These are phyloP conservation scores for Clarkia xantiana DNA, from an alignment of 345 rosid species.

Conservation along the genomic window DNA sequence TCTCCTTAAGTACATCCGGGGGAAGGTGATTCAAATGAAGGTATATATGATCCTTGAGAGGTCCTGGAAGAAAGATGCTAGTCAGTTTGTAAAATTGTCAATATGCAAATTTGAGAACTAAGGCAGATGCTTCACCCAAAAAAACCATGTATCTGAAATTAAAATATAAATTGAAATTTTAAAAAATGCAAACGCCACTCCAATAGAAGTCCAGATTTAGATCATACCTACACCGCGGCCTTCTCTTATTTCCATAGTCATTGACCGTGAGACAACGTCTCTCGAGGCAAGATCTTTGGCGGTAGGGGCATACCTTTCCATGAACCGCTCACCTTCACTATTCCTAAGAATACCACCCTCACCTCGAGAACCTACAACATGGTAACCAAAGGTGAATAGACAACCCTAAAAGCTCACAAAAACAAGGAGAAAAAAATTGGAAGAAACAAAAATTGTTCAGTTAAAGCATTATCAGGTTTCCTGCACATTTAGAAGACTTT, in stretches of 20 bases:
- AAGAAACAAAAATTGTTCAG: too few relatives aligned
- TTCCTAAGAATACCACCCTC: conserved; percentile 99
- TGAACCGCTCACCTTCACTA: conserved; percentile 94
- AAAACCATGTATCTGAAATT: neutral
- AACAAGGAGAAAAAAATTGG: too few relatives aligned
- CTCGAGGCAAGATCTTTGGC: conserved; percentile 99
- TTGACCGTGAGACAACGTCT: conserved; percentile 97
- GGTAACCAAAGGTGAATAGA: conserved; percentile 2
- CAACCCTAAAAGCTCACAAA: conserved; percentile 3
- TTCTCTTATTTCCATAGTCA: conserved; percentile 99
- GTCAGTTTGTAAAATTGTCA: neutral
- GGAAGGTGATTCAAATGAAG: conserved; percentile 94
- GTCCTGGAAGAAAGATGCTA: conserved; percentile 36
- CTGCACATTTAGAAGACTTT: neutral
- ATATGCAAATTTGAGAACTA: neutral
- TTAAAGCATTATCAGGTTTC: too few relatives aligned
- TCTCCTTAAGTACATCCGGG: conserved; percentile 94
- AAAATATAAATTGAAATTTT: neutral
- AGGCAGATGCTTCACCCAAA: neutral
- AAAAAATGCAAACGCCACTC: neutral
- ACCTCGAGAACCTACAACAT: conserved; percentile 81
- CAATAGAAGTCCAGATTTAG: conserved; percentile 3
- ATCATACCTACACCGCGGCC: conserved; percentile 98
- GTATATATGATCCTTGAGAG: conserved; percentile 89
- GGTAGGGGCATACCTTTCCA: conserved; percentile 99